Evolutionary conservation across 495 filamentous ascomycete species (phyloP).

Genomic region (Venustampulla echinocandica): DNA sequence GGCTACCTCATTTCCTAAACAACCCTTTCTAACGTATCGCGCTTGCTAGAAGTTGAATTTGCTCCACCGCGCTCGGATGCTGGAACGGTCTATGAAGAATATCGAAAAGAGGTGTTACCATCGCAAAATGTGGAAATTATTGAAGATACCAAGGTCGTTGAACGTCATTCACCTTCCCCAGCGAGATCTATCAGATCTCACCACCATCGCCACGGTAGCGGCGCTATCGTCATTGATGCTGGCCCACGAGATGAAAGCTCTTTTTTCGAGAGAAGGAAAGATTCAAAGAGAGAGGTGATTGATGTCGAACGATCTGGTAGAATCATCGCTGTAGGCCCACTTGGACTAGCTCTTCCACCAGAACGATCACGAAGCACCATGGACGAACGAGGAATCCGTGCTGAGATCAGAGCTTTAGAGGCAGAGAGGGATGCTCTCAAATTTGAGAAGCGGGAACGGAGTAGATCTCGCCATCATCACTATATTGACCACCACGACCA

Average conservation of each 20-base stretch:
- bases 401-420: constrained; percentile 35
- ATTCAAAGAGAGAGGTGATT: constrained; percentile 5
- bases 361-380: constrained; percentile 12
- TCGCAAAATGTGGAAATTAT: constrained; percentile 24
- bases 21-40: neutral
- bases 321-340: constrained; percentile 18
- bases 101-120: too few species aligned
- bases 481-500: constrained; percentile 8
- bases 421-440: constrained; percentile 21
- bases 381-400: constrained; percentile 24
- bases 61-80: constrained; percentile 17
- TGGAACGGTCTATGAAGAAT: constrained; percentile 18
- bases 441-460: constrained; percentile 33
- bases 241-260: constrained; percentile 18
- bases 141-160: constrained; percentile 32
- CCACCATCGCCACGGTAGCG: constrained; percentile 22
- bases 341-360: constrained; percentile 11
- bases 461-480: constrained; percentile 32
- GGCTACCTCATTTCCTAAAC: too few species aligned
- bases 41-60: constrained; percentile 14
- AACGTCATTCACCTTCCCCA: constrained; percentile 29
- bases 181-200: constrained; percentile 13
- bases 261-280: constrained; percentile 14
- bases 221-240: constrained; percentile 24
- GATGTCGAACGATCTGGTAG: constrained; percentile 19